These are phyloP conservation scores for Spizellomyces sp. DNA, from an alignment of 192 early-diverging fungal genomes.

Conservation along the genomic window DNA sequence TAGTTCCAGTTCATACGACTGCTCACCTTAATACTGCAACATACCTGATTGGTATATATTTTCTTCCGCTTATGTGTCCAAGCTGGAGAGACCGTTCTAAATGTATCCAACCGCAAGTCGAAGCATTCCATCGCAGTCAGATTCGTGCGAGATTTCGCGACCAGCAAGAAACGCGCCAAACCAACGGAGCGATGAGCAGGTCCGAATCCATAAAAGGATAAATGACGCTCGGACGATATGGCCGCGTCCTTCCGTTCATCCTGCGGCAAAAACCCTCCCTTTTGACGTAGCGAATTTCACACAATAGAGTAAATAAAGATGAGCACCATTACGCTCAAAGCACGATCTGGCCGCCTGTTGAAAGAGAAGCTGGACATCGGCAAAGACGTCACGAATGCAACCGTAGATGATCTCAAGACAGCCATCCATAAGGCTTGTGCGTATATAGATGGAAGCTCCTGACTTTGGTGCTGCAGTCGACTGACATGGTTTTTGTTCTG, in stretches of 20 bases:
- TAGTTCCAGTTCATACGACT: no score
- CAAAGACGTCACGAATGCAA: constrained; percentile 47
- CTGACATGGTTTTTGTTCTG: not conserved
- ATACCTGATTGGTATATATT: not conserved
- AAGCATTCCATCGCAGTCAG: constrained; percentile 11
- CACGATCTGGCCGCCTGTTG: constrained; percentile 33
- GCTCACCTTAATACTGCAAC: not conserved
- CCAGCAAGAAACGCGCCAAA: not conserved
- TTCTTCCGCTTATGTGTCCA: constrained; percentile 7
- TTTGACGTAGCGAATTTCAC: not conserved
- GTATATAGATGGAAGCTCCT: not conserved
- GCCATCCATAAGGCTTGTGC: constrained; percentile 64
- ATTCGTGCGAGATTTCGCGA: not conserved
- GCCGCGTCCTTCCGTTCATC: not conserved
- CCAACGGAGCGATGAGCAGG: not conserved
- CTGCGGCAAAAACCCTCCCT: no score
- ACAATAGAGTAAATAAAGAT: not conserved
- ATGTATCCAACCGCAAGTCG: constrained; percentile 4
- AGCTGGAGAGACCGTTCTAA: not conserved
- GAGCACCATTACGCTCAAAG: constrained; percentile 26
- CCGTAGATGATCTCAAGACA: constrained; percentile 68
- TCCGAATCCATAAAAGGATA: not conserved
- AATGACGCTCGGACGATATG: not conserved
- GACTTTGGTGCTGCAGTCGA: not conserved
- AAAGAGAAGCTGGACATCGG: constrained; percentile 33